phyloP scores from a whole-genome alignment of 2,329 filamentous ascomycete genomes.

The Claviceps sp. region DNA sequence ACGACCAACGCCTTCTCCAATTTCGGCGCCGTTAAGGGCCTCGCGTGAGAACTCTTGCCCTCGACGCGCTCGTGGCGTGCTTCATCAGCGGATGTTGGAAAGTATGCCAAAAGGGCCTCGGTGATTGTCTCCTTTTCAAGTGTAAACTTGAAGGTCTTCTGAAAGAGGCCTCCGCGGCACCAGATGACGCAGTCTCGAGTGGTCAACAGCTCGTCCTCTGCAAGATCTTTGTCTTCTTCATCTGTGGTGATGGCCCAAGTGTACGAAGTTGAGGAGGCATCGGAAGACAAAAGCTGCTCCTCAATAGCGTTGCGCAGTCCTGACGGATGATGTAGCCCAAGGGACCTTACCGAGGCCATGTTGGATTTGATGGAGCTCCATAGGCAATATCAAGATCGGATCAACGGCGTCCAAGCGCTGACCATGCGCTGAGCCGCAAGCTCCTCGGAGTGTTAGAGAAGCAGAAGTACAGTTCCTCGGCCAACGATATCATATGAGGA shows the following conservation, averaged over 20 bases:
- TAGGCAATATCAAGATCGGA: constrained; percentile 12
- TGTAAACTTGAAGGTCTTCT: constrained; percentile 75
- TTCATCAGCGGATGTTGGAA: constrained; percentile 43
- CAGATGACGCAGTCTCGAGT: constrained; percentile 71
- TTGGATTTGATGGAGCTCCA: constrained; percentile 17
- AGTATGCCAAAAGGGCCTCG: constrained; percentile 78
- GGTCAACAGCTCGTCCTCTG: constrained; percentile 68
- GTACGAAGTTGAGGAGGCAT: constrained; percentile 55
- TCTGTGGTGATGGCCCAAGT: constrained; percentile 54
- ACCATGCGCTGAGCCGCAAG: background rate
- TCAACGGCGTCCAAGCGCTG: background rate
- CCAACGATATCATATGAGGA: background rate
- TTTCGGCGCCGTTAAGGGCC: constrained; percentile 7
- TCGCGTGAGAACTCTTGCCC: constrained; percentile 3
- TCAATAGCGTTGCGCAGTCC: constrained; percentile 71
- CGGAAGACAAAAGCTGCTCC: constrained; percentile 59
- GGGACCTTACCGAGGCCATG: constrained; percentile 85
- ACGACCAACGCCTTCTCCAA: constrained; percentile 67
- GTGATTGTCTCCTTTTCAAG: constrained; percentile 73
- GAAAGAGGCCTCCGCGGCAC: constrained; percentile 75
- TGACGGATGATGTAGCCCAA: constrained; percentile 80
- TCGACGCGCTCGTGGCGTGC: constrained; percentile 4
- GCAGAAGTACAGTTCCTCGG: background rate
- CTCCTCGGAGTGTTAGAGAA: background rate
- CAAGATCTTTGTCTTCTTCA: constrained; percentile 23